Conservation (phyloP, 768 basidiomycete genomes). For the Suillus alpinus region DNA sequence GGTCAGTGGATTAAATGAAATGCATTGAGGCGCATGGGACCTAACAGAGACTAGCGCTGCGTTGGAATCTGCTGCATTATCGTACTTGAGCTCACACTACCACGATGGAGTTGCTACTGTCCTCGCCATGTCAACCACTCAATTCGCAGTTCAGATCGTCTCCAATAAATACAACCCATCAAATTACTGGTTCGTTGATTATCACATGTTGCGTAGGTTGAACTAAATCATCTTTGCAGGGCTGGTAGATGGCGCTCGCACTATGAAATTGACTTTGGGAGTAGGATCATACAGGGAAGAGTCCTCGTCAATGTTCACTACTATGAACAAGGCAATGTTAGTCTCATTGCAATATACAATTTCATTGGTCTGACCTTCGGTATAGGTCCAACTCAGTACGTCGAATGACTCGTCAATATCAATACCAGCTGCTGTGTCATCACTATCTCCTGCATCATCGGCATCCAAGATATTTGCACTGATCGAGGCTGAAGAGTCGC, state of each 20-base stretch:
- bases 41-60: conserved; percentile 46
- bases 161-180: conserved; percentile 93
- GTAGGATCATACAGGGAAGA: conserved; percentile 62
- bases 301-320: conserved; percentile 90
- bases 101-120: conserved; percentile 74
- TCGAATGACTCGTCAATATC: conserved; percentile 64
- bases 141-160: conserved; percentile 79
- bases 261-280: conserved; percentile 70
- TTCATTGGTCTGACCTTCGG: not conserved
- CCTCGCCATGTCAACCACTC: conserved; percentile 51
- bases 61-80: conserved; percentile 62
- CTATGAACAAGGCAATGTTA: conserved; percentile 94
- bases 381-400: conserved; percentile 86
- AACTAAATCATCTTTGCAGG: conserved; percentile 45
- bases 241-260: conserved; percentile 93
- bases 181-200: conserved; percentile 78
- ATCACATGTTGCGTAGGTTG: not conserved
- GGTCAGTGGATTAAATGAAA: conserved; percentile 43
- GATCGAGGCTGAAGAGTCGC: conserved; percentile 75
- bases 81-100: conserved; percentile 81
- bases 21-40: not conserved
- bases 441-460: conserved; percentile 47
- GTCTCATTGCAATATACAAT: conserved; percentile 16
- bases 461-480: conserved; percentile 77
- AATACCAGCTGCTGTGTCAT: conserved; percentile 56